Conservation (phyloP, 768 basidiomycete species). For the Austroboletus eburneus region DNA sequence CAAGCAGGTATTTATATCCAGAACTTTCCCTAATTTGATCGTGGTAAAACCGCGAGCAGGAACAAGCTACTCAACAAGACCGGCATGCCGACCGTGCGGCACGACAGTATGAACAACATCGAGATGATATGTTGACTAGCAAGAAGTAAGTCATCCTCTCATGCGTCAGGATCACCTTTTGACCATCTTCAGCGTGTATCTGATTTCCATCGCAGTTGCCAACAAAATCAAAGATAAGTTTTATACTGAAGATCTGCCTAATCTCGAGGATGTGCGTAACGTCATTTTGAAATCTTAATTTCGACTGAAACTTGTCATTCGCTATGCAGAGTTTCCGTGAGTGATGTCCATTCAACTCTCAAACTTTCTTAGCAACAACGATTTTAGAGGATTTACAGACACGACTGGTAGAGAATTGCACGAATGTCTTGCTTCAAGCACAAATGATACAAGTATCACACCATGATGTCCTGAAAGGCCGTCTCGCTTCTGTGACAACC, state of each 20-base stretch:
- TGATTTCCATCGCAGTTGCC: slow-evolving; percentile 65
- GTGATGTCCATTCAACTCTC: slow-evolving; percentile 1
- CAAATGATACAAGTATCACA: slow-evolving; percentile 58
- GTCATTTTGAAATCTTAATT: slow-evolving; percentile 10
- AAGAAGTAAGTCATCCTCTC: slow-evolving; percentile 57
- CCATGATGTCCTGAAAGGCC: slow-evolving; percentile 53
- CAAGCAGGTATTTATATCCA: slow-evolving; percentile 54
- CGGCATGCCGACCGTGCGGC: slow-evolving; percentile 70
- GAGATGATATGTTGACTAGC: slow-evolving; percentile 70
- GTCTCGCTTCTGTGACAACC: slow-evolving; percentile 42
- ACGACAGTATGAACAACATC: slow-evolving; percentile 73
- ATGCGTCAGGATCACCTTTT: background rate
- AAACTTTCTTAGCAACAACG: background rate
- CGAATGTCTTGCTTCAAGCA: slow-evolving; percentile 51
- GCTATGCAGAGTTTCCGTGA: slow-evolving; percentile 67
- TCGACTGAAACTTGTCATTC: slow-evolving; percentile 9
- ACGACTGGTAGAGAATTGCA: slow-evolving; percentile 53
- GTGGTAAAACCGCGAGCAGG: slow-evolving; percentile 37
- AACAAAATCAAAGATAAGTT: slow-evolving; percentile 69
- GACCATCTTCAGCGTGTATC: slow-evolving; percentile 47
- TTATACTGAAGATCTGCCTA: slow-evolving; percentile 65
- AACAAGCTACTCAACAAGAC: slow-evolving; percentile 64
- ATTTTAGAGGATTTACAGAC: slow-evolving; percentile 67
- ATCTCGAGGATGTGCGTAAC: slow-evolving; percentile 62
- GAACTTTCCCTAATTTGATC: background rate